Evolutionary conservation across 768 basidiomycete species (phyloP).

Genomic region (Rhizopogon vesiculosus): DNA sequence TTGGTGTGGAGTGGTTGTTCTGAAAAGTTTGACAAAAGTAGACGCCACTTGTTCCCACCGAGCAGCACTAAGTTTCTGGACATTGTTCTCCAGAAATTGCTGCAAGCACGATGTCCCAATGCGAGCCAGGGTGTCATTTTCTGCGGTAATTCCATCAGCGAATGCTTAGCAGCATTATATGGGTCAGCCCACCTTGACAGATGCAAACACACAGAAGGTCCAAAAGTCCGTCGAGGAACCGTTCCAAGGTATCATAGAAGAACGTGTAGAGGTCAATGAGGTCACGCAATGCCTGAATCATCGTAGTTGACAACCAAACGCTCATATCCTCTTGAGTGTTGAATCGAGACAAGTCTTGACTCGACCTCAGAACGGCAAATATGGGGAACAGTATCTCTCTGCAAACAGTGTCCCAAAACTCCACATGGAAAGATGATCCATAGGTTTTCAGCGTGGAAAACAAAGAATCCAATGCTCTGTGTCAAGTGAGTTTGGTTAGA

Average conservation of each 20-base stretch:
- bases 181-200: conserved; percentile 73
- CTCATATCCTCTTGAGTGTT: conserved; percentile 98
- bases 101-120: conserved; percentile 98
- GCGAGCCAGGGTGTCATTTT: conserved; percentile 95
- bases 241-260: conserved; percentile 88
- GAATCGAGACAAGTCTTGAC: conserved; percentile 88
- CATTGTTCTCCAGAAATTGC: conserved; percentile 91
- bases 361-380: conserved; percentile 92
- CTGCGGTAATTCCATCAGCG: conserved; percentile 36
- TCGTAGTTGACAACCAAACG: conserved; percentile 97
- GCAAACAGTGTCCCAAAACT: conserved; percentile 98
- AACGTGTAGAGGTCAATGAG: conserved; percentile 94
- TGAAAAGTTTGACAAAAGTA: conserved; percentile 94
- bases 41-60: conserved; percentile 91
- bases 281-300: conserved; percentile 96
- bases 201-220: conserved; percentile 95
- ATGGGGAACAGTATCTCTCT: conserved; percentile 97
- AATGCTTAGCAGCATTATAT: not conserved
- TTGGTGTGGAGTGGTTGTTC: conserved; percentile 95
- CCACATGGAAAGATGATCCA: conserved; percentile 77
- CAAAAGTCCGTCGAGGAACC: conserved; percentile 88
- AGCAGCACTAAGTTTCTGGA: conserved; percentile 73
- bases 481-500: conserved; percentile 6
- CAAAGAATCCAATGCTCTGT: conserved; percentile 92
- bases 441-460: conserved; percentile 92